Base-by-base conservation (phyloP, 805 yeast species). In the Hanseniaspora mollemarum region DNA sequence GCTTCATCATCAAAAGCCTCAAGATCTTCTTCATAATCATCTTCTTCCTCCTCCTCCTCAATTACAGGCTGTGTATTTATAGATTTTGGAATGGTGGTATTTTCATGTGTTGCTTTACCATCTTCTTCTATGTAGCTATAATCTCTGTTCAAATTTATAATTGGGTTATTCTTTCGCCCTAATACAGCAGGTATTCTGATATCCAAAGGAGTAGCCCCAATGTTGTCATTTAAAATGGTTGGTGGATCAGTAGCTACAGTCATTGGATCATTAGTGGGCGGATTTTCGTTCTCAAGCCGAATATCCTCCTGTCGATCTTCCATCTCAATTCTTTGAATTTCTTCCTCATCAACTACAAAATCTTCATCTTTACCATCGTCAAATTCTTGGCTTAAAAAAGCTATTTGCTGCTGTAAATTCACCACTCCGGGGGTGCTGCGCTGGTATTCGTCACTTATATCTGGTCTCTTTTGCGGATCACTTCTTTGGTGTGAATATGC, bases 251-350 rank as follows among this genome's bases (percentile, higher is more conserved):
- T 46, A 16, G 41, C 38, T 15, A 46, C 44, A 16, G 50, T 38
- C 19, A 24, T 24, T 1, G 40, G 43, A 2, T 35, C 50, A 21
- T 38, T 39, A 9, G 43, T 46, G 4, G 50, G 50, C 16, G 50
- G 50, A 29, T 46, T 74, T 9, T 58, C 56, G 0, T 67, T 59
- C 5, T 69, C 66, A 78, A 81, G 76, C 42, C 70, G 69, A 5
- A 59, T 55, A 22, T 54, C 60, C 18, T 55, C 62, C n/a, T 54
- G 55, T 4, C 54, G 26, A 13, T 56, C 56, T n/a, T 60, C 51
- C n/a, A 62, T 58, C 10, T 60, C 59, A 1, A 50, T 46, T 16
- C 53, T 46, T 18, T 26, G 33, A 31, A 46, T 46, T n/a, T 50
- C 49, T 5, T 43, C 49, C 16, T 37, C 41, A 32, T 43, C 49